Base-by-base conservation (phyloP, 2,329 filamentous ascomycete genomes). In the Coleophoma cylindrospora region DNA sequence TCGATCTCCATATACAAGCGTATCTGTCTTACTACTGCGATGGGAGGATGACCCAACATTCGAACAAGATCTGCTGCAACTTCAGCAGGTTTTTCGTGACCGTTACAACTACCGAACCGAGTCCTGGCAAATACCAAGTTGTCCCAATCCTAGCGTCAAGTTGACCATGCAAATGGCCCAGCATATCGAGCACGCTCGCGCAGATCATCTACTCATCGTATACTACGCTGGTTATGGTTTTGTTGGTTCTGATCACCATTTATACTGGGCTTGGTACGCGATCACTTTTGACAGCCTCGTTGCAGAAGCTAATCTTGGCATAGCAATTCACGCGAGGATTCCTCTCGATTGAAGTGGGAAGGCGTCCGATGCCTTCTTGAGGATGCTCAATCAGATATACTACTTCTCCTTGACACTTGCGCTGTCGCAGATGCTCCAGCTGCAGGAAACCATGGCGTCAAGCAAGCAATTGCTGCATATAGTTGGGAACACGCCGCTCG, bases 251-350 rank as follows among this genome's bases (percentile, higher is more conserved):
- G 79, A 85, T 62, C 76, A 76, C 58, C 79, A 84, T 64, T 69
- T 84, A 22, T 84, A 83, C 64, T 86, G 82, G 82, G 80, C 82
- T 50, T 80, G 79, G 82, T 86, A 73, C 71, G 81, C 74, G 53
- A 40, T 19, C 15, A 43, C 45, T 13, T 53, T 51, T 38, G 34
- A 46, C 49, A 63, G 58, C 58, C 57, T 61, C 56, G 56, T 55
- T 45, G 48, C 47, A 45, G 27, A 50, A 50, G 52, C 71, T 76
- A 63, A 77, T 61, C 54, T 56, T 50, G 34, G 41, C 43, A 47
- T 63, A 85, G 82, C 67, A 80, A 81, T 65, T 54, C 73, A 41
- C 72, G 74, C 43, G 75, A 79, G 54, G 77, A 82, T 61, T 74
- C 81, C n/a, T 71, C 79, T 33, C 81, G 76, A 64, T 68, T 86